A percentile compares a stretch with the other conserved stretches of the same genome.
Evolutionary conservation across 1,284 basidiomycete genomes (phyloP).

Genomic region (Golubevia sp.): DNA sequence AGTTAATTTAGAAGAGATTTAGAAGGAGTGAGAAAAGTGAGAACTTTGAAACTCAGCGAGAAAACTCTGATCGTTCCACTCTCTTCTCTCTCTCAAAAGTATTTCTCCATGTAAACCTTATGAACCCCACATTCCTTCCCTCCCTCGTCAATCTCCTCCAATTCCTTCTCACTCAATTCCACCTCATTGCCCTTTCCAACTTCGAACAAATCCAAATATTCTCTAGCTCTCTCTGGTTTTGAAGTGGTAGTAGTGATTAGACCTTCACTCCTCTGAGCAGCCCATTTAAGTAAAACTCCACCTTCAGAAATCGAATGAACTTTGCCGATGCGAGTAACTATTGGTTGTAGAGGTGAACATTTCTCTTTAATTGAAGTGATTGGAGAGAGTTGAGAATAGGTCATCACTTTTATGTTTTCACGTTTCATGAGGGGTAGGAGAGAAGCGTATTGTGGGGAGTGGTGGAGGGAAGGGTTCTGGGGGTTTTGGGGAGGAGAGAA

Average conservation of each 20-base stretch:
- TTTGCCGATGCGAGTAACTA: constrained; percentile 23
- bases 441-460: constrained; percentile 24
- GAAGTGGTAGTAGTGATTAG: constrained; percentile 36
- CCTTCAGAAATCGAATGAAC: constrained; percentile 22
- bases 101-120: constrained; percentile 30
- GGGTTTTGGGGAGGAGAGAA: no score
- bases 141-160: constrained; percentile 28
- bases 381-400: constrained; percentile 29
- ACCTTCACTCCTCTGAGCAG: constrained; percentile 26
- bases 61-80: not conserved
- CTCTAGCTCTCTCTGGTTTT: constrained; percentile 25
- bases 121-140: constrained; percentile 21
- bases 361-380: constrained; percentile 16
- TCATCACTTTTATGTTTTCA: constrained; percentile 34
- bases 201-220: constrained; percentile 28
- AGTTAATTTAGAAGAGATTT: no score
- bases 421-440: constrained; percentile 25
- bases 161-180: constrained; percentile 18
- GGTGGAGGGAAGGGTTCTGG: constrained; percentile 23
- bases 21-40: no score
- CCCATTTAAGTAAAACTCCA: constrained; percentile 29
- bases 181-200: constrained; percentile 13
- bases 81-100: no score
- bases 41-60: no score
- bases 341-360: constrained; percentile 18